These are phyloP conservation scores for Aspergillus sp. DNA, from an alignment of 2,329 filamentous ascomycete species.

Conservation along the genomic window DNA sequence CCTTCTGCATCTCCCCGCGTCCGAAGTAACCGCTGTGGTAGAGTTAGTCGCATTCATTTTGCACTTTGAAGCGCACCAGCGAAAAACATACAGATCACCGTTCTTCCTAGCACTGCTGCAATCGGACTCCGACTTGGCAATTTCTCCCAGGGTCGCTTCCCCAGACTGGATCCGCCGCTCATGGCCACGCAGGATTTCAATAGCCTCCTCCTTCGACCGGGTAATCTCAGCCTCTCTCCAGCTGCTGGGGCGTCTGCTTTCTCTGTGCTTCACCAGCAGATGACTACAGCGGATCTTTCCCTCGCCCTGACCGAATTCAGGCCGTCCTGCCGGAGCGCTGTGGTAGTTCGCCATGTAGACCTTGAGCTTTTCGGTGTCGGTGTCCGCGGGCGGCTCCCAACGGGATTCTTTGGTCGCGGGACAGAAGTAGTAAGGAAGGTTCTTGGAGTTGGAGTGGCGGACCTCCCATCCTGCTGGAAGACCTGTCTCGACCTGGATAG, in stretches of 20 bases:
- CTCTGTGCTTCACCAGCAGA: slow-evolving; percentile 87
- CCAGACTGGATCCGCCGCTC: slow-evolving; percentile 74
- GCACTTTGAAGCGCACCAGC: not conserved
- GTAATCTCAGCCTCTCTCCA: slow-evolving; percentile 92
- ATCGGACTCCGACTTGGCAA: slow-evolving; percentile 87
- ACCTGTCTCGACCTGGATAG: slow-evolving; percentile 66
- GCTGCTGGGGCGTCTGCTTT: slow-evolving; percentile 83
- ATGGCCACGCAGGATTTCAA: slow-evolving; percentile 71
- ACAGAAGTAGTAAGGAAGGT: slow-evolving; percentile 99
- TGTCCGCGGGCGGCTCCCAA: slow-evolving; percentile 89
- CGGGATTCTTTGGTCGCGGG: slow-evolving; percentile 78
- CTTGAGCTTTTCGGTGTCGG: slow-evolving; percentile 90
- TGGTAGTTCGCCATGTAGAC: slow-evolving; percentile 89
- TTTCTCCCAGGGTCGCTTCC: slow-evolving; percentile 69
- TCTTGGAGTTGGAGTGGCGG: slow-evolving; percentile 96
- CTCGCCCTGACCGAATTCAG: slow-evolving; percentile 48
- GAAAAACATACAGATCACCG: slow-evolving; percentile 71
- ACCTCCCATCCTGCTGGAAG: slow-evolving; percentile 90
- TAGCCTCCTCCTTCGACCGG: slow-evolving; percentile 82
- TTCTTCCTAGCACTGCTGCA: slow-evolving; percentile 93
- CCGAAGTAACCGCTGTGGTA: slow-evolving; percentile 77
- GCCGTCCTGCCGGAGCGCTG: slow-evolving; percentile 50
- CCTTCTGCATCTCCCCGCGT: slow-evolving; percentile 94
- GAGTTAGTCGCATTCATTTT: slow-evolving; percentile 13
- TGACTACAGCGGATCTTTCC: slow-evolving; percentile 94